These are phyloP conservation scores for Lactifluus subvellereus DNA, from an alignment of 768 basidiomycete species.

Conservation along the genomic window DNA sequence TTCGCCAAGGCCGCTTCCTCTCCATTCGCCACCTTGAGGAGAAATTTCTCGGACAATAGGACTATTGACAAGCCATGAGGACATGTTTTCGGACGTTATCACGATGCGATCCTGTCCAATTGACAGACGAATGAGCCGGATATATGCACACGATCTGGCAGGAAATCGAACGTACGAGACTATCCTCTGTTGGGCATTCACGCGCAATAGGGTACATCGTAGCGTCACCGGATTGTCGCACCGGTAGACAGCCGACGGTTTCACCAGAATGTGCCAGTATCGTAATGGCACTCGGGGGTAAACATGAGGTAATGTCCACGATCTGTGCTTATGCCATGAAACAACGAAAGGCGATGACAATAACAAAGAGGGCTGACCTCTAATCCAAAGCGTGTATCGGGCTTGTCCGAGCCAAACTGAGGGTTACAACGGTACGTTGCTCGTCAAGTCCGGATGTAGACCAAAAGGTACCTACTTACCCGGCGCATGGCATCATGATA, in stretches of 20 bases:
- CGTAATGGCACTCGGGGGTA: conserved; percentile 29
- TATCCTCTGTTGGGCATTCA: conserved; percentile 29
- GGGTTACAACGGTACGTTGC: conserved; percentile 25
- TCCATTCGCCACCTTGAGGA: neutral
- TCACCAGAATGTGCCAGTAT: conserved; percentile 29
- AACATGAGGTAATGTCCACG: conserved; percentile 30
- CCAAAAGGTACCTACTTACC: conserved; percentile 40
- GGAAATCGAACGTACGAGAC: conserved; percentile 30
- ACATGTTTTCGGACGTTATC: conserved; percentile 42
- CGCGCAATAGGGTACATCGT: conserved; percentile 41
- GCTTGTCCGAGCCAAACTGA: conserved; percentile 93
- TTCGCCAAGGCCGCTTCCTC: neutral
- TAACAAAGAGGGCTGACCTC: conserved; percentile 49
- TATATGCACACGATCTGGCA: neutral
- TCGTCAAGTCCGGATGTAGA: neutral
- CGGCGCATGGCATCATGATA: conserved; percentile 88
- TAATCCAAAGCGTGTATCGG: conserved; percentile 82
- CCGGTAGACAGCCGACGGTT: conserved; percentile 31
- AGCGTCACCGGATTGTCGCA: conserved; percentile 27
- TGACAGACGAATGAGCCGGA: neutral
- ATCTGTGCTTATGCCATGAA: conserved; percentile 29
- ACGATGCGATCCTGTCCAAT: conserved; percentile 43
- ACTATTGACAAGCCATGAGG: conserved; percentile 44
- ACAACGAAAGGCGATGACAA: neutral
- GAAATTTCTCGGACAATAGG: conserved; percentile 22